These are phyloP conservation scores for Leccinellum luteum DNA, from an alignment of 768 basidiomycete species.

Conservation along the genomic window DNA sequence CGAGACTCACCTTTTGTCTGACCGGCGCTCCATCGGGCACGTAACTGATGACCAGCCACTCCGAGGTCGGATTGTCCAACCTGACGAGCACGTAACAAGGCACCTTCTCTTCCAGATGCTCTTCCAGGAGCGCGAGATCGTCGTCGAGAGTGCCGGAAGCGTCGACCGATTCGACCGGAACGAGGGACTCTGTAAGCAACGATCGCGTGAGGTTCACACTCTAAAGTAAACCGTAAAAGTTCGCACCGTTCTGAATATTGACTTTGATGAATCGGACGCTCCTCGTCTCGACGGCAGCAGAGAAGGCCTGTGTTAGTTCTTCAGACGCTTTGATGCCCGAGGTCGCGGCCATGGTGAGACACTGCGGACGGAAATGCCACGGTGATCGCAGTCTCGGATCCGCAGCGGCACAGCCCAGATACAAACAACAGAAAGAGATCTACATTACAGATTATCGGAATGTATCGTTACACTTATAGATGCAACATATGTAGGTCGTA, in stretches of 20 bases:
- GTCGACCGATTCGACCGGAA: slow-evolving; percentile 53
- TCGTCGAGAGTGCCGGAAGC: slow-evolving; percentile 51
- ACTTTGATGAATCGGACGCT: slow-evolving; percentile 73
- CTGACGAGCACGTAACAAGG: slow-evolving; percentile 79
- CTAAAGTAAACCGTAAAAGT: slow-evolving; percentile 6
- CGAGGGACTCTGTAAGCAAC: slow-evolving; percentile 57
- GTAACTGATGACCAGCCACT: slow-evolving; percentile 77
- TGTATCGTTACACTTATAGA: slow-evolving; percentile 34
- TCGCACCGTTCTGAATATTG: slow-evolving; percentile 69
- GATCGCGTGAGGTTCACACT: slow-evolving; percentile 23
- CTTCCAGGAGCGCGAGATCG: slow-evolving; percentile 59
- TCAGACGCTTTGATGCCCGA: slow-evolving; percentile 68
- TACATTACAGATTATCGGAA: slow-evolving; percentile 34
- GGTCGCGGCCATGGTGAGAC: slow-evolving; percentile 58
- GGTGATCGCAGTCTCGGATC: background rate
- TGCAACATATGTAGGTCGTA: slow-evolving; percentile 31
- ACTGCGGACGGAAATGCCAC: too few relatives aligned
- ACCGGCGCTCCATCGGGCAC: slow-evolving; percentile 82
- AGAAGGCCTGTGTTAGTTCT: slow-evolving; percentile 56
- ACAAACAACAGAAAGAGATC: slow-evolving; percentile 15
- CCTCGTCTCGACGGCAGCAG: slow-evolving; percentile 50
- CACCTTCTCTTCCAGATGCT: slow-evolving; percentile 52
- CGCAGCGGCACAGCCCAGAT: background rate
- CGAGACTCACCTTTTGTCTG: slow-evolving; percentile 63
- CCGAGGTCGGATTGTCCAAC: slow-evolving; percentile 53